Percentiles rank a stretch among this genome's conserved stretches.
Evolutionary conservation across 495 filamentous ascomycete genomes (phyloP).

Genomic region (Neurospora tetraspora): DNA sequence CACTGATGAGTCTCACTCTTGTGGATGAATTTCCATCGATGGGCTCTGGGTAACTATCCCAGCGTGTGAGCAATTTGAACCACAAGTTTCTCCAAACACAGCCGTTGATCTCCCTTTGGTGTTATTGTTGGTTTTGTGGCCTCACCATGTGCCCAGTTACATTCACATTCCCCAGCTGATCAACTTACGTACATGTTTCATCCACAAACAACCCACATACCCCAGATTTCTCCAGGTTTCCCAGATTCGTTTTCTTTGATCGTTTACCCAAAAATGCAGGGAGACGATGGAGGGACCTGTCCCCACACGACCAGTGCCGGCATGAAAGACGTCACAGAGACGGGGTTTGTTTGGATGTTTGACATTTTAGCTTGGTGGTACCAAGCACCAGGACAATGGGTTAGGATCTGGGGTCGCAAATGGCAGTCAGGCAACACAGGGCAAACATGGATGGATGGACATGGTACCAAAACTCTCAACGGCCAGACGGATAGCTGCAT

Average conservation of each 20-base stretch:
- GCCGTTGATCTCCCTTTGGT: not conserved
- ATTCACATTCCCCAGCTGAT: not conserved
- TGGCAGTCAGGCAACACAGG: not conserved
- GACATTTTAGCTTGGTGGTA: not conserved
- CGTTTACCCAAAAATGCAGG: not conserved
- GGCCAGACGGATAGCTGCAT: not conserved
- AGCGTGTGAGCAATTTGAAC: not conserved
- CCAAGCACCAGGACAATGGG: not conserved
- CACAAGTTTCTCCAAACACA: not conserved
- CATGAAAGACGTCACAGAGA: not conserved
- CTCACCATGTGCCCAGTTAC: not conserved
- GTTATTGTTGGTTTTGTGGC: not conserved
- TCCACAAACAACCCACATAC: not conserved
- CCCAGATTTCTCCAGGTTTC: not conserved
- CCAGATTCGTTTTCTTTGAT: not conserved
- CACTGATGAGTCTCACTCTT: not conserved
- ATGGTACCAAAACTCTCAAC: not conserved
- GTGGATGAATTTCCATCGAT: not conserved
- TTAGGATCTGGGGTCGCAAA: not conserved
- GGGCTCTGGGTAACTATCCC: not conserved
- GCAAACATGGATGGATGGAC: not conserved
- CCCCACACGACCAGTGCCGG: not conserved
- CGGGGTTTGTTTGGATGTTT: not conserved
- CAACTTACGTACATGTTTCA: not conserved
- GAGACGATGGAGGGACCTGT: not conserved